Base-by-base conservation (phyloP, 2,329 filamentous ascomycete genomes). In the Venturia nashicola region DNA sequence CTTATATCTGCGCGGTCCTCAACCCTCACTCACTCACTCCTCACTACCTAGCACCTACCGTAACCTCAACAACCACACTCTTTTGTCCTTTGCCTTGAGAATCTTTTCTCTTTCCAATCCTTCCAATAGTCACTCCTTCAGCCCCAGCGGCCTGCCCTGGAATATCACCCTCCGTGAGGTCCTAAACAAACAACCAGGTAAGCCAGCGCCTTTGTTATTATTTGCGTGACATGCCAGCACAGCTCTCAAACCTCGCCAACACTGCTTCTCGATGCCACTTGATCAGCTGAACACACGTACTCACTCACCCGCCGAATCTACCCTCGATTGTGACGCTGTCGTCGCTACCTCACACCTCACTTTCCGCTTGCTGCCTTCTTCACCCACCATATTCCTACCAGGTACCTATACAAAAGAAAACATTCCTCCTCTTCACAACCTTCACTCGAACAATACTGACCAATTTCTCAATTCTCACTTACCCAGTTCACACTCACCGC, bases 161-260 rank as follows among this genome's bases (percentile, higher is more conserved):
- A n/a, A 34, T 20, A 43, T 42, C 39, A 39, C 14, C 55, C 59
- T 60, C 59, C n/a, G 59, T 44, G 59, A 60, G 59, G 59, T 44
- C 39, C 51, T 5, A 57, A 57, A 57, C 51, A 57, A 57, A 36
- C 51, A 57, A 54, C 51, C 51, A 57, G 51, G 51, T 57, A 57
- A 36, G 51, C 39, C 36, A 42, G 32, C 34, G 12, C 7, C 23
- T 20, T 4, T 57, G 27, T 42, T 42, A 2, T 27, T 14, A 8
- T 43, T 43, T 60, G 59, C 42, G 57, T 20, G 57, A 34, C 40
- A 40, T 27, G 27, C 4, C n/a, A n/a, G n/a, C n/a, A n/a, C n/a
- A n/a, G n/a, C 27, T 27, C 2, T 27, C 27, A 2, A 27, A 27
- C 27, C 36, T 43, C 34, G 14, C 11, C 34, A 23, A 6, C 34